These are phyloP conservation scores for Teratosphaeria pseudoeucalypti DNA, from an alignment of 2,329 filamentous ascomycete species.

Conservation along the genomic window DNA sequence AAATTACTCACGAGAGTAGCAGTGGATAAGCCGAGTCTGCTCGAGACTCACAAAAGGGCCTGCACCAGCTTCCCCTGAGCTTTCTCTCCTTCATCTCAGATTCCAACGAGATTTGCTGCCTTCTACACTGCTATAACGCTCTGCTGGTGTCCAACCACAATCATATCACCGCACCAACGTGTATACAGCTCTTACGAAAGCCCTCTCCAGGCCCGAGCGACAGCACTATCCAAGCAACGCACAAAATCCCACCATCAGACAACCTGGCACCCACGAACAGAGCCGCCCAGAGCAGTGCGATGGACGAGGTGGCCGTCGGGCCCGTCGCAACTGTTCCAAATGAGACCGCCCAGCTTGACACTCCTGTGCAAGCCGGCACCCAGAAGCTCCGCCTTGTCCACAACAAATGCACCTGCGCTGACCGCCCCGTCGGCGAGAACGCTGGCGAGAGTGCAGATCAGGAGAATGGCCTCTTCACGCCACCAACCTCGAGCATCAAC, in stretches of 20 bases:
- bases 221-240: background rate
- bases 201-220: background rate
- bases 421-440: too few species aligned
- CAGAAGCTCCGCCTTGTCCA: too few species aligned
- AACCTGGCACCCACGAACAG: background rate
- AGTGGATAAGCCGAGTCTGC: too few species aligned
- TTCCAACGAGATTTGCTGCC: background rate
- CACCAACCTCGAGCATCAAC: too few species aligned
- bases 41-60: background rate
- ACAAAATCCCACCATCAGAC: background rate
- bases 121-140: background rate
- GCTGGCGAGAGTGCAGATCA: too few species aligned
- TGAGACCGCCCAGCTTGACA: too few species aligned
- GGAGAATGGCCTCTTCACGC: too few species aligned
- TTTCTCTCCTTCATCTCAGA: background rate
- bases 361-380: too few species aligned
- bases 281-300: background rate
- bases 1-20: too few species aligned
- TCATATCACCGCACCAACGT: background rate
- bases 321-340: too few species aligned
- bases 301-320: too few species aligned
- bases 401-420: too few species aligned
- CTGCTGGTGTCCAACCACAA: background rate
- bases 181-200: background rate
- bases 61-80: background rate